phyloP scores from a whole-genome alignment of 768 basidiomycete genomes.

The Tylopilus subfusipes region DNA sequence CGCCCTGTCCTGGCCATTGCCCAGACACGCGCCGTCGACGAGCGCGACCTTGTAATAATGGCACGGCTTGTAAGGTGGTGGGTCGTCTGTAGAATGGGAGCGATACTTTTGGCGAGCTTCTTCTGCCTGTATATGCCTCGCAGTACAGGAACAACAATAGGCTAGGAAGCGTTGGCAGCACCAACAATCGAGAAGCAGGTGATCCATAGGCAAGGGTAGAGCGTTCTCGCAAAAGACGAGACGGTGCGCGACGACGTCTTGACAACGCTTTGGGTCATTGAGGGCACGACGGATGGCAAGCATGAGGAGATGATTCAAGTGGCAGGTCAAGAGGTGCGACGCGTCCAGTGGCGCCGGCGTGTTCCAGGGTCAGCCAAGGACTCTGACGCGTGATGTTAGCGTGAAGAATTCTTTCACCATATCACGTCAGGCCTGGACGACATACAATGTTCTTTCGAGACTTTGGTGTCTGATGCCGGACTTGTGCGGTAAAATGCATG shows the following conservation, averaged over 20 bases:
- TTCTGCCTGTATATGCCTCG: background rate
- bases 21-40: constrained; percentile 34
- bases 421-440: background rate
- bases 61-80: constrained; percentile 14
- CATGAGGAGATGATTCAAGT: constrained; percentile 7
- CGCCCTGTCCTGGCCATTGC: too few relatives aligned
- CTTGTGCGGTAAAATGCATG: too few relatives aligned
- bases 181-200: constrained; percentile 10
- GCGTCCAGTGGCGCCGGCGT: background rate
- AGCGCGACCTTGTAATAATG: constrained; percentile 29
- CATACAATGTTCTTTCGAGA: too few relatives aligned
- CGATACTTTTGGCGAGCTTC: background rate
- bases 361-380: too few relatives aligned
- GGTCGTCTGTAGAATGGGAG: background rate
- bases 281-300: constrained; percentile 8
- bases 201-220: background rate
- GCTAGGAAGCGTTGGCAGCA: constrained; percentile 14
- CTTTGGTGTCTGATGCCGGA: too few relatives aligned
- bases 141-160: constrained; percentile 12
- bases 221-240: constrained; percentile 13
- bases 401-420: background rate
- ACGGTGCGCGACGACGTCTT: constrained; percentile 14
- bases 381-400: background rate
- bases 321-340: background rate
- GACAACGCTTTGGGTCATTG: background rate